Base-by-base conservation (phyloP, 139 green algal species). In the Mesotaenium endlicherianum region DNA sequence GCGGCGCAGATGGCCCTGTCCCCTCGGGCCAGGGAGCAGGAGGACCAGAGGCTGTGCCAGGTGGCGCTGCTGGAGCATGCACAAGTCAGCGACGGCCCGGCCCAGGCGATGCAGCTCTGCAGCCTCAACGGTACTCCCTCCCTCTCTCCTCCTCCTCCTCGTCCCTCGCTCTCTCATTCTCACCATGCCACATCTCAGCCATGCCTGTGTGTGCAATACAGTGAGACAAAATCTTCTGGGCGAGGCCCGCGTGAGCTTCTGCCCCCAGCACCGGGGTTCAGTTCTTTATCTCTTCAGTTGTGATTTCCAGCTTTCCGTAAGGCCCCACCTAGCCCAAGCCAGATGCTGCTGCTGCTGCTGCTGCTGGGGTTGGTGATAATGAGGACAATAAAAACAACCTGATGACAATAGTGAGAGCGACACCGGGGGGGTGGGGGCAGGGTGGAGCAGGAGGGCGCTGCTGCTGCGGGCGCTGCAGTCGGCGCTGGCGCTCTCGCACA, bases 111-210 rank as follows among this genome's bases (percentile, higher is more conserved):
- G 41, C 60, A 72, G 36, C 11, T 72, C 8, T 72, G 60, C 60
- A 72, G 6, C 11, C 41, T 72, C 60, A 72, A 72, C 60, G 60
- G 60, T 72, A 72, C 11, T 72, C 60, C 43, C 8, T 72, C 43
- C 60, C 11, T 72, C 11, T 72, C 36, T 20, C 26, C 53, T 26
- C 20, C 20, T 64, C 26, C 26, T 34, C 20, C 20, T 64, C 26
- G 20, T 64, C 26, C 20, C 26, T 64, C 26, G 53, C 26, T 64
- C 20, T 26, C 26, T 64, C 53, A 20, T 64, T 64, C 26, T 64
- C 26, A 34, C 53, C 26, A 26, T 26, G 53, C 26, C 53, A 64
- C 26, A 20, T 26, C 26, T 64, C 53, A 34, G 20, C 26, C 26
- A 26, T 20, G 26, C 20, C 53, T 64, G 26, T 34, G 26, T 64